These are phyloP conservation scores for Alternaria sp. DNA, from an alignment of 2,329 filamentous ascomycete genomes.

Conservation along the genomic window DNA sequence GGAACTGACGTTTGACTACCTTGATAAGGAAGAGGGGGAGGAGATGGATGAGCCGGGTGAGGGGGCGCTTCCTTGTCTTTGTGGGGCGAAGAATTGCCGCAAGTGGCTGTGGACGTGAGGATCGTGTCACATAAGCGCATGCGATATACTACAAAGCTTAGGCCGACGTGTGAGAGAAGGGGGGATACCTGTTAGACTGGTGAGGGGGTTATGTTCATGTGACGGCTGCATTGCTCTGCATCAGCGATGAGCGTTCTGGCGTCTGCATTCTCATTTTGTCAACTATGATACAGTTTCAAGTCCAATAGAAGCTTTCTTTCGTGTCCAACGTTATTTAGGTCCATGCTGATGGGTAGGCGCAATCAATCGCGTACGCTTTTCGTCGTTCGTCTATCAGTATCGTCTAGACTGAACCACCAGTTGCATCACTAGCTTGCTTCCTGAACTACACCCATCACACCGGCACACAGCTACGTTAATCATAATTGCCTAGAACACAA, in stretches of 20 bases:
- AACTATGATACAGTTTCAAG: neutral
- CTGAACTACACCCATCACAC: neutral
- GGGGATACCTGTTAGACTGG: neutral
- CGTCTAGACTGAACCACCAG: neutral
- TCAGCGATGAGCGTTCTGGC: neutral
- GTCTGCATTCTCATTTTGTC: neutral
- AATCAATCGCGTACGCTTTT: neutral
- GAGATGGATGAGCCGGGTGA: conserved; percentile 57
- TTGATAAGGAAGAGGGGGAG: conserved; percentile 67
- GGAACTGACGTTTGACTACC: conserved; percentile 82
- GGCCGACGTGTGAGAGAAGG: neutral
- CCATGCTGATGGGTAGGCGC: neutral
- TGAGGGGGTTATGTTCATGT: neutral
- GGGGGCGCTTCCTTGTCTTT: conserved; percentile 56
- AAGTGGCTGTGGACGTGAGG: conserved; percentile 67
- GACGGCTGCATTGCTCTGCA: neutral
- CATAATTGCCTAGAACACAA: neutral
- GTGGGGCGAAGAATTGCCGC: conserved; percentile 70
- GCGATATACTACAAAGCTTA: neutral
- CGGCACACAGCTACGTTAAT: neutral
- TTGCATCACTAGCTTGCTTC: neutral
- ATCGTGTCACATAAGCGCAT: neutral
- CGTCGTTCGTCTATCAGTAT: neutral
- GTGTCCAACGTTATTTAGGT: neutral
- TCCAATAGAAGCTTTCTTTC: neutral